Evolutionary conservation across 768 basidiomycete genomes (phyloP), one percentile per base, ranked within the genome.

Genomic region (Boletus tomentosulus): DNA sequence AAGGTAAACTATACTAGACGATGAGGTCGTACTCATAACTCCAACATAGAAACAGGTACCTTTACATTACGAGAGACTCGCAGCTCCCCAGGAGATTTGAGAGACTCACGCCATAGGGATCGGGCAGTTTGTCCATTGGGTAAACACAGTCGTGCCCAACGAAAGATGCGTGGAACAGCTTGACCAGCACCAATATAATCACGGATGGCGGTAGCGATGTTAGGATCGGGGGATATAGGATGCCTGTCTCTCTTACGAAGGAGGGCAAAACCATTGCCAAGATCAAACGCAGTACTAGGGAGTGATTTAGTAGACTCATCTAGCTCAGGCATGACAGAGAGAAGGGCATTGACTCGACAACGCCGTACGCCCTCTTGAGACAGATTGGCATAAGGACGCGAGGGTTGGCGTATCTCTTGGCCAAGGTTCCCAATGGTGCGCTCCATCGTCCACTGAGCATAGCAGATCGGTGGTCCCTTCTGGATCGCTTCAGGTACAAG

Each of bases 401-500:
- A 65, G 10, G 49, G 64, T 37, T 67, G 66, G 9, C 48, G 28
- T 4, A 70, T 63, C 42, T 72, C 64, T 31, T 56, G 41, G 3
- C 63, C 65, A 48, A 70, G 61, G 22, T 62, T 67, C 4, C 70
- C 60, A 16, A 71, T 67, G 1, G 61, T 62, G 0, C 55, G 15
- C 34, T 72, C 70, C 50, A 74, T 59, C 0, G 59, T 64, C 65
- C 65, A 73, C 43, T 73, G 69, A 4, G 71, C 48, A 39, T 57
- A 62, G 22, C 55, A 60, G 16, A 56, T 58, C 3, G 53, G 51
- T 0, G 66, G 66, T 0, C 72, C 66, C 7, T 57, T 51, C 2
- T 60, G 57, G 12, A 53, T 24, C 4, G 54, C 58, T 49, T 73
- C 64, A 0, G 50, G n/a, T 4, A 56, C 58, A 27, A 66, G 13